Conservation (phyloP, 2,329 filamentous ascomycete species). For the Thielaviopsis punctulata region DNA sequence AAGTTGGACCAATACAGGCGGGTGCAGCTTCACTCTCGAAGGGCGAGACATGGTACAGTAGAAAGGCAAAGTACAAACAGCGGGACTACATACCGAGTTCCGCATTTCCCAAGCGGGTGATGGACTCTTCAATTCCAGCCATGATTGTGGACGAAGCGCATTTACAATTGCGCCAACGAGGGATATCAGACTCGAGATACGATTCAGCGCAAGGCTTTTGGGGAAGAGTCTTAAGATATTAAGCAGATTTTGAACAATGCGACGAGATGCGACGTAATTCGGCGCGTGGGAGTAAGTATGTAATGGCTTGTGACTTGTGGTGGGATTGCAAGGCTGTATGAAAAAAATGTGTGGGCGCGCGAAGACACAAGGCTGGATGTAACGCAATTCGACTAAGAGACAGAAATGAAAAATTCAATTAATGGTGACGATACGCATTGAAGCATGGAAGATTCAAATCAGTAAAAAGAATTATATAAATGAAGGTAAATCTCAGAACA, state of each 20-base stretch:
- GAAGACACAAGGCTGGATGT: not conserved
- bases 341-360: not conserved
- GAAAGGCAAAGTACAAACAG: conserved; percentile 8
- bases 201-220: not conserved
- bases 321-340: not conserved
- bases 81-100: conserved; percentile 32
- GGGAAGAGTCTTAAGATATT: not conserved
- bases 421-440: not conserved
- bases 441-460: not conserved
- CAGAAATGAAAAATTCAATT: not conserved
- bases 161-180: conserved; percentile 3
- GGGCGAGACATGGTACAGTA: not conserved
- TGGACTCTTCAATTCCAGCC: conserved; percentile 42
- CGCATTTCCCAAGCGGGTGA: conserved; percentile 38
- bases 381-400: not conserved
- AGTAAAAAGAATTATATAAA: not conserved
- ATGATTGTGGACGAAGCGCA: conserved; percentile 8
- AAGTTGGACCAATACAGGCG: not conserved
- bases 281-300: not conserved
- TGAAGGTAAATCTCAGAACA: not conserved
- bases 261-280: not conserved
- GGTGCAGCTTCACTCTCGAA: not conserved
- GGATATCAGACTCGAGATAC: not conserved
- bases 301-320: not conserved
- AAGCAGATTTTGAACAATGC: not conserved